Evolutionary conservation across 805 yeast genomes (phyloP), one percentile per base, ranked within the genome.

Genomic region (Candida maesae): DNA sequence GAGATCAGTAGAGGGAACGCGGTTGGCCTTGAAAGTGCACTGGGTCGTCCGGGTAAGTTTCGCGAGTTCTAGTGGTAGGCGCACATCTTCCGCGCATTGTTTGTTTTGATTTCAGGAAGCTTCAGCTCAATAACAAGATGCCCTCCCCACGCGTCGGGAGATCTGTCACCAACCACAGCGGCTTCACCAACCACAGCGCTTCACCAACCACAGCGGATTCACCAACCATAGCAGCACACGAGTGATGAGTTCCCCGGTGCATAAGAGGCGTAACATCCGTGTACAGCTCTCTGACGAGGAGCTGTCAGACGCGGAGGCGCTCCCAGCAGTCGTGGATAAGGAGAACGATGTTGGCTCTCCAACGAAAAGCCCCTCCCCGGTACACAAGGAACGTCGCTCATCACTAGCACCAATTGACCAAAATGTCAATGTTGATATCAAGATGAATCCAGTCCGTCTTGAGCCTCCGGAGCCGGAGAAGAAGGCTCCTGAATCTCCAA

Each of bases 401-500:
- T 47, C 57, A 0, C 42, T 49, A 13, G 49, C 53, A 2, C 57
- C 55, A n/a, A 33, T 53, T 3, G 52, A 53, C 29, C 51, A 43
- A 15, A 56, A 53, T 33, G 36, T 42, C 2, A 56, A 53, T 35
- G 35, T 42, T 2, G 43, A 45, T 4, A 5, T 55, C 30, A 43
- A 44, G 28, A 32, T 46, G 3, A 27, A 46, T 18, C 9, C 45
- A 1, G 48, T 51, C 12, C 46, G 31, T 13, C 39, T 56, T 1
- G 54, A 48, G 2, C 56, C 57, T 5, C 56, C 59, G 8, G 18
- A 44, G 12, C 26, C 44, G 8, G 29, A 45, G n/a, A 33, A 33
- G 4, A 30, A 19, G n/a, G 28, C n/a, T 6, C 38, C 47, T 23
- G 62, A 60, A 21, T 66, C 68, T 3, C 65, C 67, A 14, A 64